phyloP scores from a whole-genome alignment of 2,329 filamentous ascomycete species.

The Lasiodiplodia hormozganensis region DNA sequence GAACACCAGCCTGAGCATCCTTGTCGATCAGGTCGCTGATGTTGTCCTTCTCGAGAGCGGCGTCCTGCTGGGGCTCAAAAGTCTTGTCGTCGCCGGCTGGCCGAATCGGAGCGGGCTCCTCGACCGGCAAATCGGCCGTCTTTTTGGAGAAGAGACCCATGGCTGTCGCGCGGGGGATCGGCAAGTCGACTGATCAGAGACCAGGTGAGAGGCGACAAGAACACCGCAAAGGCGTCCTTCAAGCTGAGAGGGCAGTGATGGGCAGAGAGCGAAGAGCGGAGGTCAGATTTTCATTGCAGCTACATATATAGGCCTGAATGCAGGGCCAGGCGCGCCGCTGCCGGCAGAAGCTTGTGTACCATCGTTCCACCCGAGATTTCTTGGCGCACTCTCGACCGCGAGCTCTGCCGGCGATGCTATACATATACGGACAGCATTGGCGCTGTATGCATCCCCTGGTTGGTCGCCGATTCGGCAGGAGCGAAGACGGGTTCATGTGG shows the following conservation, averaged over 20 bases:
- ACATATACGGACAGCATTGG: not conserved
- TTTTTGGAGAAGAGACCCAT: constrained; percentile 6
- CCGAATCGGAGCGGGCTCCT: not conserved
- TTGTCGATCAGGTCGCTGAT: constrained; percentile 7
- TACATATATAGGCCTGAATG: not conserved
- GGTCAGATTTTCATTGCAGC: not conserved
- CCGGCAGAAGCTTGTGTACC: not conserved
- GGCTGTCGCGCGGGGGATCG: not conserved
- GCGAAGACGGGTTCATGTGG: not conserved
- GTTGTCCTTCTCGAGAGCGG: constrained; percentile 4
- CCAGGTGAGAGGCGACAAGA: not conserved
- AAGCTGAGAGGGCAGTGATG: not conserved
- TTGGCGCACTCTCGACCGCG: not conserved
- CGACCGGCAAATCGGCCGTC: not conserved
- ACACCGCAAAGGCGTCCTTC: not conserved
- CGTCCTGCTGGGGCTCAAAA: not conserved
- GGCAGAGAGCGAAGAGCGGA: not conserved
- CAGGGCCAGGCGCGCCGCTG: not conserved
- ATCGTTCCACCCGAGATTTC: not conserved
- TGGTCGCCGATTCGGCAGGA: not conserved
- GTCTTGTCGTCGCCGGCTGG: constrained; percentile 4
- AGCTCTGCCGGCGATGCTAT: not conserved
- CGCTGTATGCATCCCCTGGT: not conserved
- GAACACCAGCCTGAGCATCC: constrained; percentile 43
- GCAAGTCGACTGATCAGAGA: not conserved